phyloP scores from a whole-genome alignment of 768 basidiomycete species.

The Tephrocybe sp. region DNA sequence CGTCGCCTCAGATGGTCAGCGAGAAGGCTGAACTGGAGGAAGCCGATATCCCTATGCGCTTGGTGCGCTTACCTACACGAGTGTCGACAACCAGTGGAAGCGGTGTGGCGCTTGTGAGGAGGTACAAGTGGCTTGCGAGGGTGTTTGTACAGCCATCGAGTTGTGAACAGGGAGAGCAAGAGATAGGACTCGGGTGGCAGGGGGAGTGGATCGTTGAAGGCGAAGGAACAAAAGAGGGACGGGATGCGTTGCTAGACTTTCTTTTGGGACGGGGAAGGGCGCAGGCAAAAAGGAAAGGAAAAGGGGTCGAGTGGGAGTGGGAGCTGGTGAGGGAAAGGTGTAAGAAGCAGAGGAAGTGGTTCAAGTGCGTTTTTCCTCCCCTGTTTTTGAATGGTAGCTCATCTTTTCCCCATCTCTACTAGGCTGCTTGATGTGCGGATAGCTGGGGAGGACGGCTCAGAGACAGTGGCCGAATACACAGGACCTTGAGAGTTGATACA shows the following conservation, averaged over 20 bases:
- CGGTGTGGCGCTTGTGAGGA: conserved; percentile 58
- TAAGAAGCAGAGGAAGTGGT: conserved; percentile 10
- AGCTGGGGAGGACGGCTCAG: neutral
- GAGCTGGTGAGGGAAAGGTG: conserved; percentile 14
- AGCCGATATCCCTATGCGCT: conserved; percentile 33
- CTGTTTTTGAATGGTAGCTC: neutral
- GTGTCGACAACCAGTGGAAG: conserved; percentile 59
- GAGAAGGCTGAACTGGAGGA: neutral
- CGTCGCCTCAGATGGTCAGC: conserved; percentile 19
- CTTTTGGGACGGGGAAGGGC: conserved; percentile 39
- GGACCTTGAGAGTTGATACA: no score
- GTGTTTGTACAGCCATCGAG: conserved; percentile 52
- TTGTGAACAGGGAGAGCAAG: conserved; percentile 58
- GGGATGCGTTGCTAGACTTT: conserved; percentile 55
- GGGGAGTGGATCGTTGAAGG: conserved; percentile 16
- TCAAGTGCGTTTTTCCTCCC: conserved; percentile 5
- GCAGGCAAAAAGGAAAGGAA: conserved; percentile 64
- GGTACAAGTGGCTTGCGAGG: conserved; percentile 64
- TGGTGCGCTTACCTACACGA: conserved; percentile 40
- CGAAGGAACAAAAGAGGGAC: conserved; percentile 57
- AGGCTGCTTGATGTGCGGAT: conserved; percentile 3
- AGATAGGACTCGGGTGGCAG: conserved; percentile 48
- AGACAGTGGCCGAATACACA: neutral
- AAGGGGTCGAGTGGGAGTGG: conserved; percentile 42
- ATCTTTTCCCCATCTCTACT: neutral